Conservation (phyloP, 2,329 filamentous ascomycete species). For the Fusarium tuaranense region DNA sequence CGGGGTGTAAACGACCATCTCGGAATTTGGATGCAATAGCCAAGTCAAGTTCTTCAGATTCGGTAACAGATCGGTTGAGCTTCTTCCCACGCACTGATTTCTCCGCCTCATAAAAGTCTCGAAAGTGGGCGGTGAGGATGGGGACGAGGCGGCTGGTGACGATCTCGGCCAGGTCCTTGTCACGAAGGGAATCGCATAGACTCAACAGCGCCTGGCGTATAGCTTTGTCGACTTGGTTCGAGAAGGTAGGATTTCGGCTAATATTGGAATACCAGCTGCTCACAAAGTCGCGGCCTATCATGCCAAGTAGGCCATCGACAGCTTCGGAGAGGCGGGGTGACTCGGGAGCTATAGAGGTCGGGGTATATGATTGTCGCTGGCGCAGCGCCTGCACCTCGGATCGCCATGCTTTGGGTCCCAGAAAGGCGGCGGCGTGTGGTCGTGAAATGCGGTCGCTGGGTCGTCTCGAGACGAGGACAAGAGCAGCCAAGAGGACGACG, state of each 20-base stretch:
- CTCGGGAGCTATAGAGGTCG: conserved; percentile 77
- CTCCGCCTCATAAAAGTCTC: conserved; percentile 92
- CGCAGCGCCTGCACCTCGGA: conserved; percentile 76
- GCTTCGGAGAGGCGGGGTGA: conserved; percentile 83
- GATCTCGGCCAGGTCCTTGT: conserved; percentile 86
- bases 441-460: conserved; percentile 55
- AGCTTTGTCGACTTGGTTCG: conserved; percentile 86
- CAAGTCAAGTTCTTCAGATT: conserved; percentile 94
- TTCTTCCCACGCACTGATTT: conserved; percentile 86
- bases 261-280: conserved; percentile 90
- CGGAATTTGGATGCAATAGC: conserved; percentile 96
- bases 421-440: conserved; percentile 67
- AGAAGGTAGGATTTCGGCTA: conserved; percentile 82
- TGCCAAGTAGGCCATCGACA: conserved; percentile 81
- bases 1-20: conserved; percentile 88
- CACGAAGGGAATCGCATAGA: conserved; percentile 77
- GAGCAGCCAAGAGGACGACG: conserved; percentile 65
- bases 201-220: conserved; percentile 79
- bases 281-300: conserved; percentile 87
- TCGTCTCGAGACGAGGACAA: conserved; percentile 67
- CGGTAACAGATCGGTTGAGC: conserved; percentile 89
- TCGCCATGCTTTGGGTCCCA: conserved; percentile 73
- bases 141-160: conserved; percentile 87
- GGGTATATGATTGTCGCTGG: conserved; percentile 74
- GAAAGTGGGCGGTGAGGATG: conserved; percentile 87